Evolutionary conservation across 2,329 filamentous ascomycete genomes (phyloP).

Genomic region (Ceratocystis smalleyi): DNA sequence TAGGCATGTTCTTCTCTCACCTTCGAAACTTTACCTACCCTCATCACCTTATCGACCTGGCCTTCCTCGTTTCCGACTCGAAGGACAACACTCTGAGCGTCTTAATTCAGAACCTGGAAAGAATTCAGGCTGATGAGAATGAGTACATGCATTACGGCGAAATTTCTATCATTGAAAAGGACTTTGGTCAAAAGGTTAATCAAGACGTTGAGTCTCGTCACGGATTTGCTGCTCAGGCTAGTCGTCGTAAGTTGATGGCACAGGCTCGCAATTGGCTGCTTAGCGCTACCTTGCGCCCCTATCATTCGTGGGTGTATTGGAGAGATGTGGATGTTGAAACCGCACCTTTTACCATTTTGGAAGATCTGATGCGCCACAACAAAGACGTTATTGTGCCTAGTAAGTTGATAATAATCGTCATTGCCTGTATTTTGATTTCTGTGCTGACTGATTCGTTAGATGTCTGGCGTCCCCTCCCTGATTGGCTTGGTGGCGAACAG

Average conservation of each 20-base stretch:
- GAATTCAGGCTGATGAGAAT: conserved; percentile 65
- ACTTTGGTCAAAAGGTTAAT: conserved; percentile 94
- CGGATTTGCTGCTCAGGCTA: conserved; percentile 90
- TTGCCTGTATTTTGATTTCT: not conserved
- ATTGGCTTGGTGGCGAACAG: conserved; percentile 97
- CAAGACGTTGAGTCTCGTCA: conserved; percentile 96
- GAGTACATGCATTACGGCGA: conserved; percentile 77
- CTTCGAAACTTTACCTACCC: conserved; percentile 93
- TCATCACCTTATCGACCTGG: conserved; percentile 87
- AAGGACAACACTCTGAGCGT: conserved; percentile 76
- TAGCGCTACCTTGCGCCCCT: conserved; percentile 80
- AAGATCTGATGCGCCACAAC: conserved; percentile 96
- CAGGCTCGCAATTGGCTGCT: conserved; percentile 94
- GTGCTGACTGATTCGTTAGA: conserved; percentile 36
- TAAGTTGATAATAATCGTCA: conserved; percentile 36
- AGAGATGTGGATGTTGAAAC: conserved; percentile 97
- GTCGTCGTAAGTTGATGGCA: conserved; percentile 89
- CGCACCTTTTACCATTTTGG: conserved; percentile 86
- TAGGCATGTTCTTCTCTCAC: conserved; percentile 98
- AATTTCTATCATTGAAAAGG: conserved; percentile 95
- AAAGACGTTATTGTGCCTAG: conserved; percentile 98
- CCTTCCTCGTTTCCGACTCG: conserved; percentile 92
- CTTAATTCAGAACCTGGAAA: conserved; percentile 58
- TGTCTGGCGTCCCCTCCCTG: conserved; percentile 94
- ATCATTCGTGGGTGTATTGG: conserved; percentile 99